Evolutionary conservation across 257 asterid genomes (phyloP).

Genomic region (Ocimum tenuiflorum): DNA sequence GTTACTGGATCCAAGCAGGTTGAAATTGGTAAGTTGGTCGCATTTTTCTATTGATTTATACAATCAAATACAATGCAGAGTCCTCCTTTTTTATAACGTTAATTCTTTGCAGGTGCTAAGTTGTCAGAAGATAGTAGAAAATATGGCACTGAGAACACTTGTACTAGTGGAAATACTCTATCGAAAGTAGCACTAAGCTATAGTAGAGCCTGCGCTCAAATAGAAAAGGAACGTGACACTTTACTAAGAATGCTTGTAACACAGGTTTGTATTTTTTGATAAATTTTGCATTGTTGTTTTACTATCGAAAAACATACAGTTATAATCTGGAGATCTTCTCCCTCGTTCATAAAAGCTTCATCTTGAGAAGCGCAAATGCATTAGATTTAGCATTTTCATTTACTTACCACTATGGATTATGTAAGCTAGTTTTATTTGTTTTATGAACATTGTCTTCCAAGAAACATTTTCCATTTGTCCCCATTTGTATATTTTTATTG

Average conservation of each 20-base stretch:
- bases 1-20: slow-evolving; percentile 67
- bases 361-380: not conserved
- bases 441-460: not conserved
- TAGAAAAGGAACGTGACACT: slow-evolving; percentile 39
- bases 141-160: slow-evolving; percentile 43
- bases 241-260: slow-evolving; percentile 37
- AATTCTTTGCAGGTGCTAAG: slow-evolving; percentile 37
- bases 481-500: not conserved
- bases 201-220: slow-evolving; percentile 38
- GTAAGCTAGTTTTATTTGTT: not conserved
- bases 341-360: not conserved
- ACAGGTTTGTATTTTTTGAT: slow-evolving; percentile 33
- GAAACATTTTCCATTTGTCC: not conserved
- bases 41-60: not conserved
- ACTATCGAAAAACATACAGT: too few species aligned
- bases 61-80: not conserved
- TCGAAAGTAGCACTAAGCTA: slow-evolving; percentile 38
- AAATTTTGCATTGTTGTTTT: not conserved
- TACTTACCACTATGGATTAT: not conserved
- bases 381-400: not conserved
- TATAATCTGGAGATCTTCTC: too few species aligned
- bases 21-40: slow-evolving; percentile 48
- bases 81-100: not conserved
- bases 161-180: slow-evolving; percentile 37
- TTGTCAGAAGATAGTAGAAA: slow-evolving; percentile 46